Evolutionary conservation across 257 asterid genomes (phyloP).

Genomic region (Sherardia arvensis): DNA sequence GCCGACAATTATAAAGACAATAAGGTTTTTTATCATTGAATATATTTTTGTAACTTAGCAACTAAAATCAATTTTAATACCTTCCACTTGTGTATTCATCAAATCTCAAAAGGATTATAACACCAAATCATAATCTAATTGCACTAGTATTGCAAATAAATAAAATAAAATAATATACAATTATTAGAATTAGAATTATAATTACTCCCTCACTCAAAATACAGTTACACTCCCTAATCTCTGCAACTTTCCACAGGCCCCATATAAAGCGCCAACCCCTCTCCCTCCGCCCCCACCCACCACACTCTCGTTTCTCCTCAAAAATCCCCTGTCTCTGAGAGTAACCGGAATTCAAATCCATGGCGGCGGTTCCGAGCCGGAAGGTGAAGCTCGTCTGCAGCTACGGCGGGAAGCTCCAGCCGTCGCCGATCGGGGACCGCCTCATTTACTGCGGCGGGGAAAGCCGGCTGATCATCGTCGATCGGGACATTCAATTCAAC

Average conservation of each 20-base stretch:
- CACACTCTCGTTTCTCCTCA: not conserved
- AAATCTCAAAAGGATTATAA: too few species aligned
- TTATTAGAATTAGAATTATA: too few species aligned
- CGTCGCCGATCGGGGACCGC: constrained; percentile 39
- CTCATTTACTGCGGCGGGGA: constrained; percentile 76
- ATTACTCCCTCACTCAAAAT: too few species aligned
- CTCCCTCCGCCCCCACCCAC: too few species aligned
- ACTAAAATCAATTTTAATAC: too few species aligned
- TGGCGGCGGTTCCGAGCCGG: constrained; percentile 7
- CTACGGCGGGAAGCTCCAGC: constrained; percentile 67
- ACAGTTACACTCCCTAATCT: not conserved
- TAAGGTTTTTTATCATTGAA: too few species aligned
- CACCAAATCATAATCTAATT: too few species aligned
- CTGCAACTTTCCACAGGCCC: not conserved
- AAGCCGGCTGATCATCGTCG: constrained; percentile 62
- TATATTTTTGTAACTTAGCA: too few species aligned
- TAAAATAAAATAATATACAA: too few species aligned
- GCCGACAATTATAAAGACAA: too few species aligned
- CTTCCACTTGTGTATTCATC: too few species aligned
- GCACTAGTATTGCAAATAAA: too few species aligned
- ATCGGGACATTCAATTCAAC: constrained; percentile 40
- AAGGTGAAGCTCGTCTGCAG: constrained; percentile 57
- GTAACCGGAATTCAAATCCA: not conserved
- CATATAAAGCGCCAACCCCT: not conserved
- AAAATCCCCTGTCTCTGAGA: not conserved